A percentile compares a stretch with the other conserved stretches of the same genome.
These are phyloP conservation scores for Colletotrichum incanum DNA, from an alignment of 2,329 filamentous ascomycete genomes.

Conservation along the genomic window DNA sequence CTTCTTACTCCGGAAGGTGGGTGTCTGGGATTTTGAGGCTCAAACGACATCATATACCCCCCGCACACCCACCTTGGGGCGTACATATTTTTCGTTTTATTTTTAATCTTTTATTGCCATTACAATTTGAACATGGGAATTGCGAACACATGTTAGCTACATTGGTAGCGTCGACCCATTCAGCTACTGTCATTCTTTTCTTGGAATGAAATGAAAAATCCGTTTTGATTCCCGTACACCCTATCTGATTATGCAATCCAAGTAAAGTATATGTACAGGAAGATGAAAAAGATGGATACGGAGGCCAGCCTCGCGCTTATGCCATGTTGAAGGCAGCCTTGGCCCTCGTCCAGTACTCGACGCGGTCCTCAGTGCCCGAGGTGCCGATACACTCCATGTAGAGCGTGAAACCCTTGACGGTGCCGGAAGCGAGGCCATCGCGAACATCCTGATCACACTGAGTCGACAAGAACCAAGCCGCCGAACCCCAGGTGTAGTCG, in stretches of 20 bases:
- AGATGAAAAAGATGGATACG: background rate
- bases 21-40: background rate
- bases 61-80: background rate
- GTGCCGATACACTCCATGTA: conserved; percentile 67
- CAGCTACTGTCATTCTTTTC: background rate
- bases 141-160: background rate
- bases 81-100: background rate
- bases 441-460: conserved; percentile 58
- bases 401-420: conserved; percentile 58
- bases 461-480: conserved; percentile 65
- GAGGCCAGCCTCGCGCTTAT: conserved; percentile 10
- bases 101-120: background rate
- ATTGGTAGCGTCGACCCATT: background rate
- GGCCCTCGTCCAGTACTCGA: conserved; percentile 60
- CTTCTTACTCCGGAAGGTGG: too few species aligned
- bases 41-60: conserved; percentile 5
- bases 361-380: conserved; percentile 50
- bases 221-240: background rate
- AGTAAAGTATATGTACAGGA: conserved; percentile 11
- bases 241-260: conserved; percentile 12
- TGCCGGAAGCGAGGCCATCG: conserved; percentile 52
- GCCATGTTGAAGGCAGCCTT: conserved; percentile 61
- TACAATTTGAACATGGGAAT: background rate
- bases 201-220: background rate
- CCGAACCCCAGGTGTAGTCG: conserved; percentile 69